Evolutionary conservation across 2,329 filamentous ascomycete genomes (phyloP).

Genomic region (Nemania sp.): DNA sequence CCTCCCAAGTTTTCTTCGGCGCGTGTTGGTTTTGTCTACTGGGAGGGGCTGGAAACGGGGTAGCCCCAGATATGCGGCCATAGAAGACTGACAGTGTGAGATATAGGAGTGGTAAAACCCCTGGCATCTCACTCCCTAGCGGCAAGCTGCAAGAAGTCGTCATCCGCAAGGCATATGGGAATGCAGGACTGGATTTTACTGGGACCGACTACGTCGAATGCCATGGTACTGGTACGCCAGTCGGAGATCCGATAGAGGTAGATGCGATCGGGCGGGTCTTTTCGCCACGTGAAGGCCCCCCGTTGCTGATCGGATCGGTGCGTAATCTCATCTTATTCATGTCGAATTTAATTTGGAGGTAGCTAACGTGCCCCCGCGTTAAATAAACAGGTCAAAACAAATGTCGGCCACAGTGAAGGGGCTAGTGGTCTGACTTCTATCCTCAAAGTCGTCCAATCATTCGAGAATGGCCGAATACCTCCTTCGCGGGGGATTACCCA

Average conservation of each 20-base stretch:
- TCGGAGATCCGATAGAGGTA: slow-evolving; percentile 5
- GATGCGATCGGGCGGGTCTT: background rate
- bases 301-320: background rate
- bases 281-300: background rate
- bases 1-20: too few relatives aligned
- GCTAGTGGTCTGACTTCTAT: slow-evolving; percentile 28
- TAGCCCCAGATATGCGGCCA: too few relatives aligned
- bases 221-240: slow-evolving; percentile 12
- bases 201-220: slow-evolving; percentile 7
- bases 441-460: slow-evolving; percentile 23
- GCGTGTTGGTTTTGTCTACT: too few relatives aligned
- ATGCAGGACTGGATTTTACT: background rate
- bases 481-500: slow-evolving; percentile 2
- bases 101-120: background rate
- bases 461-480: slow-evolving; percentile 25
- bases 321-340: background rate
- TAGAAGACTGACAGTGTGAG: too few relatives aligned
- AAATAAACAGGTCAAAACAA: slow-evolving; percentile 19
- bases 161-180: background rate
- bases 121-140: background rate
- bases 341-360: too few relatives aligned
- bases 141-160: background rate
- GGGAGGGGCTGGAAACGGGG: too few relatives aligned
- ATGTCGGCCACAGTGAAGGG: slow-evolving; percentile 30
- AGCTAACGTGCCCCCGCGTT: too few relatives aligned